Conservation (phyloP, 148 eudicot species). For the Tetragonia tetragonoides region DNA sequence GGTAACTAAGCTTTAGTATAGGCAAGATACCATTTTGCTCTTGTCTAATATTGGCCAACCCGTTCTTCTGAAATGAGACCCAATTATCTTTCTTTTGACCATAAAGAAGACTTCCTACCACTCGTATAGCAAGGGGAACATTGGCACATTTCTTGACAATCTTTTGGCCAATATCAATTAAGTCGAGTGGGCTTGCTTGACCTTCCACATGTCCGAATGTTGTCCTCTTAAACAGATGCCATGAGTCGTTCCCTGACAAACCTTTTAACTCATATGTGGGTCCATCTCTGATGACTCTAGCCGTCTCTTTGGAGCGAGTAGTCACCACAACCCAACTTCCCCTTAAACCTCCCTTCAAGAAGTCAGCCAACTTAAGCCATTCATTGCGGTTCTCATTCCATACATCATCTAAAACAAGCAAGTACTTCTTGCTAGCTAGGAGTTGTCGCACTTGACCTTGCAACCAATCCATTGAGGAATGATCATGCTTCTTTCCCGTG, state of each 20-base stretch:
- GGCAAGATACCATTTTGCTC: conserved; percentile 12
- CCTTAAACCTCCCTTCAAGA: conserved; percentile 10
- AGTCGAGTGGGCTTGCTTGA: background rate
- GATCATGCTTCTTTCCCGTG: background rate
- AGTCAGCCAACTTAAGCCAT: conserved; percentile 14
- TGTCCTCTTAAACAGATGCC: conserved; percentile 26
- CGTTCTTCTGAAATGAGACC: conserved; percentile 22
- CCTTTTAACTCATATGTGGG: conserved; percentile 13
- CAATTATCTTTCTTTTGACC: conserved; percentile 8
- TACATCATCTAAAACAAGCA: background rate
- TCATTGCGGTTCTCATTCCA: conserved; percentile 20
- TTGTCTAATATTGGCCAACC: conserved; percentile 18
- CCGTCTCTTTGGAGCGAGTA: conserved; percentile 27
- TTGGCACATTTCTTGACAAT: no score
- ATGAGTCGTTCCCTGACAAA: conserved; percentile 26
- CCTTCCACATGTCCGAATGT: conserved; percentile 18
- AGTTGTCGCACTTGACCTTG: conserved; percentile 3
- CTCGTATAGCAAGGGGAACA: no score
- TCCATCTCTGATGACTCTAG: conserved; percentile 18
- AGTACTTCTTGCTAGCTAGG: conserved; percentile 13
- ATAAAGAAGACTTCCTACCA: no score
- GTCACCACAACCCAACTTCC: conserved; percentile 37
- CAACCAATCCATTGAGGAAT: conserved; percentile 15
- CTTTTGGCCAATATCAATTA: conserved; percentile 19
- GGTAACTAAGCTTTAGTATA: conserved; percentile 30